phyloP scores from a whole-genome alignment of 2,329 filamentous ascomycete species.

The Ceratocystis variospora region DNA sequence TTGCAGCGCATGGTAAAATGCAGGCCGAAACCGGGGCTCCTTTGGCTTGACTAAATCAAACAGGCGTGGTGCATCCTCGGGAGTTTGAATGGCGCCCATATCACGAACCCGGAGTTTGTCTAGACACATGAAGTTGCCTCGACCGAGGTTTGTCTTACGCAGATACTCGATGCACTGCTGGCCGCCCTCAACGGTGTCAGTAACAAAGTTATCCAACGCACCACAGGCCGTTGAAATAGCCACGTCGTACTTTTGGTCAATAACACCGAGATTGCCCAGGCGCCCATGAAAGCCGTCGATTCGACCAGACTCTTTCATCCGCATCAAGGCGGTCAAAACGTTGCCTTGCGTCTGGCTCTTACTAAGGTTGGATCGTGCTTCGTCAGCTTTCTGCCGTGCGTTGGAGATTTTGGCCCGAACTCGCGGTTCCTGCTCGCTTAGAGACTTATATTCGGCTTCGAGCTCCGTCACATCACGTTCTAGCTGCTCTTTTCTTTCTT shows the following conservation, averaged over 20 bases:
- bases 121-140: slow-evolving; percentile 92
- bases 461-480: slow-evolving; percentile 62
- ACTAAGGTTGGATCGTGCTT: slow-evolving; percentile 79
- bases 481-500: slow-evolving; percentile 55
- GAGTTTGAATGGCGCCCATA: slow-evolving; percentile 67
- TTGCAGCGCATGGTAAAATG: slow-evolving; percentile 90
- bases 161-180: slow-evolving; percentile 98
- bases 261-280: slow-evolving; percentile 83
- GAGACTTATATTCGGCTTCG: slow-evolving; percentile 56
- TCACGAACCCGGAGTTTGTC: slow-evolving; percentile 73
- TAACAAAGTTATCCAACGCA: slow-evolving; percentile 87
- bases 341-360: slow-evolving; percentile 87
- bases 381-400: slow-evolving; percentile 86
- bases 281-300: slow-evolving; percentile 96
- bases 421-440: slow-evolving; percentile 65
- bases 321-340: slow-evolving; percentile 81
- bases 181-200: slow-evolving; percentile 86
- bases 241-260: slow-evolving; percentile 87
- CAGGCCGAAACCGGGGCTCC: slow-evolving; percentile 71
- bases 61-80: slow-evolving; percentile 78
- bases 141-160: slow-evolving; percentile 89
- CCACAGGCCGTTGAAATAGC: slow-evolving; percentile 96
- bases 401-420: slow-evolving; percentile 75
- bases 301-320: slow-evolving; percentile 86
- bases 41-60: slow-evolving; percentile 89